phyloP scores from a whole-genome alignment of 2,329 filamentous ascomycete species.

The Eurotiales sp. region DNA sequence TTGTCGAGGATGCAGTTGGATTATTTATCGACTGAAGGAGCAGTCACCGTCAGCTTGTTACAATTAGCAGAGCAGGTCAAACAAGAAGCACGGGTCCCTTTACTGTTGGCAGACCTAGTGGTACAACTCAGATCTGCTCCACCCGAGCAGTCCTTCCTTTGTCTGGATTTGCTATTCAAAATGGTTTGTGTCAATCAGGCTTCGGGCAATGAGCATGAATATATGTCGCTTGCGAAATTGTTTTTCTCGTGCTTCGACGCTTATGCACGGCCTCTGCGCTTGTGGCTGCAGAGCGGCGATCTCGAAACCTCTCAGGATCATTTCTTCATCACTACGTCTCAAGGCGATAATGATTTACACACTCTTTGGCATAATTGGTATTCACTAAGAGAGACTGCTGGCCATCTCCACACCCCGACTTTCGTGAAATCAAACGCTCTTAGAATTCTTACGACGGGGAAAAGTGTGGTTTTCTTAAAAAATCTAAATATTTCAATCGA shows the following conservation, averaged over 20 bases:
- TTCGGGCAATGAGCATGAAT: constrained; percentile 59
- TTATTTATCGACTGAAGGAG: constrained; percentile 53
- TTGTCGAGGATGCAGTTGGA: constrained; percentile 59
- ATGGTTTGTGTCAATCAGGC: constrained; percentile 67
- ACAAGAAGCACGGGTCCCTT: constrained; percentile 52
- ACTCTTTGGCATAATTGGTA: constrained; percentile 76
- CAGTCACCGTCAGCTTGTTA: constrained; percentile 64
- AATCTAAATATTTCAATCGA: constrained; percentile 53
- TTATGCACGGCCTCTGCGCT: constrained; percentile 73
- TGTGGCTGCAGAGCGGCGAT: constrained; percentile 80
- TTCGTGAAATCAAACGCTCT: constrained; percentile 68
- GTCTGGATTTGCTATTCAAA: constrained; percentile 74
- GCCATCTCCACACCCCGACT: constrained; percentile 63
- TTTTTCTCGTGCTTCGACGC: constrained; percentile 80
- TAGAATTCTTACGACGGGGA: constrained; percentile 81
- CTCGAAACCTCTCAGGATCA: constrained; percentile 62
- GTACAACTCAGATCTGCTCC: constrained; percentile 48
- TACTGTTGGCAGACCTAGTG: constrained; percentile 60
- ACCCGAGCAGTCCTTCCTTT: constrained; percentile 58
- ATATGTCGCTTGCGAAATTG: constrained; percentile 61
- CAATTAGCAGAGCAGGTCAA: constrained; percentile 58
- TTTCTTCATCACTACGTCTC: constrained; percentile 69
- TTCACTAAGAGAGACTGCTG: constrained; percentile 56
- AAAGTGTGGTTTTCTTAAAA: constrained; percentile 80
- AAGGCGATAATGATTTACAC: constrained; percentile 54